Evolutionary conservation across 768 basidiomycete species (phyloP).

Genomic region (Russula sp.): DNA sequence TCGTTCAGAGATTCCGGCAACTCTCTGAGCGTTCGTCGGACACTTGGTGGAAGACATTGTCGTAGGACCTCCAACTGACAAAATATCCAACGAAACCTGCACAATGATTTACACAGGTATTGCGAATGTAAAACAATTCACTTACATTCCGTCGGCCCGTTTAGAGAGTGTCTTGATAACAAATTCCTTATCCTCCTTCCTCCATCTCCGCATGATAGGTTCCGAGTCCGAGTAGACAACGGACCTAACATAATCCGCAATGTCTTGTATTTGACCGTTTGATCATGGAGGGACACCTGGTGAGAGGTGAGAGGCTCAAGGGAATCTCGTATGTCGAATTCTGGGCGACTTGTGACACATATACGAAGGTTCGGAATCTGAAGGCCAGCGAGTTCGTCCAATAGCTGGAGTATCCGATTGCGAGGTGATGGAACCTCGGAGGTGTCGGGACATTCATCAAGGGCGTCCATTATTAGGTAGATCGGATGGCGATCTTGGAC

Average conservation of each 20-base stretch:
- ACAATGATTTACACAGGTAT: neutral
- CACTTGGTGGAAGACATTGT: neutral
- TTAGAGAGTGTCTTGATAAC: neutral
- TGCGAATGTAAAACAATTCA: neutral
- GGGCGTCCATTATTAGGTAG: neutral
- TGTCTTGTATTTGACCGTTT: slow-evolving; percentile 4
- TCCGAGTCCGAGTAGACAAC: neutral
- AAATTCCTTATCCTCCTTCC: neutral
- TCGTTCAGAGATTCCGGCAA: neutral
- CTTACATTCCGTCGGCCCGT: neutral
- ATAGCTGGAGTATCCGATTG: neutral
- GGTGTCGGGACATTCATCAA: neutral
- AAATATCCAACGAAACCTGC: neutral
- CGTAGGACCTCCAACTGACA: neutral
- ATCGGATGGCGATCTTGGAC: neutral
- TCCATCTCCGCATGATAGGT: neutral
- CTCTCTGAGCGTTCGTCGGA: neutral
- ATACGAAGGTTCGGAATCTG: neutral
- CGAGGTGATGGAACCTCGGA: neutral
- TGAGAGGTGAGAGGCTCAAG: neutral
- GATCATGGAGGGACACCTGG: neutral
- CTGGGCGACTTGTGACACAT: slow-evolving; percentile 4
- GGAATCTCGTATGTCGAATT: slow-evolving; percentile 1
- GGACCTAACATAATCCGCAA: neutral
- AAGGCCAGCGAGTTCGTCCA: neutral